Percentiles rank a stretch among this genome's conserved stretches.
phyloP scores from a whole-genome alignment of 805 yeast genomes.

The Starmera caribaea region DNA sequence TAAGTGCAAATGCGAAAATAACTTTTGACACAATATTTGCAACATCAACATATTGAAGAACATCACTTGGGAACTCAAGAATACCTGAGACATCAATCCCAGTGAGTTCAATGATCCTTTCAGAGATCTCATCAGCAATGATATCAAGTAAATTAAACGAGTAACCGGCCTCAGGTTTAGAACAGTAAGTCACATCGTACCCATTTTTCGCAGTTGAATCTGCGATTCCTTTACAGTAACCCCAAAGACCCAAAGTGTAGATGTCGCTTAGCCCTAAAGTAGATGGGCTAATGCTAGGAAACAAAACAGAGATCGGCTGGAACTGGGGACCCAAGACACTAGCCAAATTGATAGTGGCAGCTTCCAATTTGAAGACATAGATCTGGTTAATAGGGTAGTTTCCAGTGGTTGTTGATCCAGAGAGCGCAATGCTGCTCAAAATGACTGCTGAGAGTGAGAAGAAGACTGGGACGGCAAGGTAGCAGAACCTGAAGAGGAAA shows the following conservation, averaged over 20 bases:
- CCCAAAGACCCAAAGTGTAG: slow-evolving; percentile 53
- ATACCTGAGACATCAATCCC: slow-evolving; percentile 23
- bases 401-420: too few relatives aligned
- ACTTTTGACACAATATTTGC: slow-evolving; percentile 43
- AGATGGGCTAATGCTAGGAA: too few relatives aligned
- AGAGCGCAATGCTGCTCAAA: too few relatives aligned
- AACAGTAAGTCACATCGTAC: slow-evolving; percentile 37
- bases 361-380: slow-evolving; percentile 39
- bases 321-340: slow-evolving; percentile 7
- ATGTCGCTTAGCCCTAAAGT: slow-evolving; percentile 32
- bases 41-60: slow-evolving; percentile 36
- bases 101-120: slow-evolving; percentile 8
- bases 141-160: slow-evolving; percentile 41
- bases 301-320: slow-evolving; percentile 2
- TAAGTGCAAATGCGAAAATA: slow-evolving; percentile 44
- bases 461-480: too few relatives aligned
- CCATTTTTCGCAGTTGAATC: slow-evolving; percentile 5
- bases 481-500: too few relatives aligned
- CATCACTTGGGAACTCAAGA: slow-evolving; percentile 43
- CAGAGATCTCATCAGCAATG: slow-evolving; percentile 13
- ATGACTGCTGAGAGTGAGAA: too few relatives aligned
- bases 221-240: slow-evolving; percentile 43
- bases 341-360: slow-evolving; percentile 22
- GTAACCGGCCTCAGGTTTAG: slow-evolving; percentile 44
- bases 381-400: slow-evolving; percentile 30